A percentile compares a stretch with the other conserved stretches of the same genome.
These are phyloP conservation scores for Nannochloris sp. DNA, from an alignment of 139 green algal genomes.

Conservation along the genomic window DNA sequence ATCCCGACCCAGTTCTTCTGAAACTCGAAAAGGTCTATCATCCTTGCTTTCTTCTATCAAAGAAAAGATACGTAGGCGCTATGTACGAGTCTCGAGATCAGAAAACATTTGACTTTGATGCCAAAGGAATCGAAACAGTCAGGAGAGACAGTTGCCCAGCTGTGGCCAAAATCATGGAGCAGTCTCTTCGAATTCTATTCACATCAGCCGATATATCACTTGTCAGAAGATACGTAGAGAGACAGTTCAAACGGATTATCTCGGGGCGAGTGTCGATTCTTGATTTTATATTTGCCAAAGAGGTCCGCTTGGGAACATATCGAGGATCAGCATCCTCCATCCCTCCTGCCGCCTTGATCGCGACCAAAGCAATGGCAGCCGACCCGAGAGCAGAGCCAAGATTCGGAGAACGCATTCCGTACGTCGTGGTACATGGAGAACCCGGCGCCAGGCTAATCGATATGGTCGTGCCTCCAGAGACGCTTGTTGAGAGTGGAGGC, in stretches of 20 bases:
- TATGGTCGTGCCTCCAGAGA: slow-evolving; percentile 61
- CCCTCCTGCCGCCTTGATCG: slow-evolving; percentile 84
- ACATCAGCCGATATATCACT: slow-evolving; percentile 57
- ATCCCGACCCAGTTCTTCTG: slow-evolving; percentile 80
- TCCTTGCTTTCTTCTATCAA: slow-evolving; percentile 87
- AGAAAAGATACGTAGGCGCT: slow-evolving; percentile 97
- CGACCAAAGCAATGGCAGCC: slow-evolving; percentile 61
- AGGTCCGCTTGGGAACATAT: slow-evolving; percentile 79
- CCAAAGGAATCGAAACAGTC: slow-evolving; percentile 89
- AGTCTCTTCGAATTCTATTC: slow-evolving; percentile 76
- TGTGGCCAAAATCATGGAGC: slow-evolving; percentile 83
- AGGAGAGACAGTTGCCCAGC: slow-evolving; percentile 85
- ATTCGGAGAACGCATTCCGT: slow-evolving; percentile 83
- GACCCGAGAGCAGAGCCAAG: slow-evolving; percentile 62
- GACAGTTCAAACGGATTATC: slow-evolving; percentile 84
- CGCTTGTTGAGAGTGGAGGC: slow-evolving; percentile 50
- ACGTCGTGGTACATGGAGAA: slow-evolving; percentile 77
- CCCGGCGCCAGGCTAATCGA: slow-evolving; percentile 69
- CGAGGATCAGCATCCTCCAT: slow-evolving; percentile 39
- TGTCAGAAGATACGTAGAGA: slow-evolving; percentile 62
- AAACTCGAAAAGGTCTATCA: slow-evolving; percentile 98
- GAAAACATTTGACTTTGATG: slow-evolving; percentile 39
- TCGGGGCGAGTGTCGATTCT: slow-evolving; percentile 66
- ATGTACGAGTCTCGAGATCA: slow-evolving; percentile 71
- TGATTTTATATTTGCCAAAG: slow-evolving; percentile 87